A percentile compares a stretch with the other conserved stretches of the same genome.
Evolutionary conservation across 2,329 filamentous ascomycete genomes (phyloP).

Genomic region (Pseudophaeomoniella oleicola): DNA sequence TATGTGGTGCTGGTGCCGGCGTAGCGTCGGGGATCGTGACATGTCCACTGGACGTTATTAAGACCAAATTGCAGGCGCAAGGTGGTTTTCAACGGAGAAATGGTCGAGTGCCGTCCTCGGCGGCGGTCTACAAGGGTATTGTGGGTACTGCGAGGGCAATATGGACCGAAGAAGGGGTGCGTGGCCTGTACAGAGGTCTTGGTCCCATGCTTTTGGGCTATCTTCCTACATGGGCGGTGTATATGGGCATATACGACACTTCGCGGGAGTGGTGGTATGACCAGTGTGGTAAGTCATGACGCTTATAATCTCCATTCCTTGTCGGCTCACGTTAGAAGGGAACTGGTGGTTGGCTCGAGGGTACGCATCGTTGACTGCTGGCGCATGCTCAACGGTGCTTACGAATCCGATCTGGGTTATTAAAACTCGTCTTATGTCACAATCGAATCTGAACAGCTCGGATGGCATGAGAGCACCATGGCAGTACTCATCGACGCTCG

Average conservation of each 20-base stretch:
- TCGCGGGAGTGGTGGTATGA: slow-evolving; percentile 57
- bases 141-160: slow-evolving; percentile 76
- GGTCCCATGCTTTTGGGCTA: slow-evolving; percentile 93
- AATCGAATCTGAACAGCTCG: slow-evolving; percentile 44
- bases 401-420: slow-evolving; percentile 99
- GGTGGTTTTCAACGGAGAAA: slow-evolving; percentile 55
- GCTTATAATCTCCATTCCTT: no score
- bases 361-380: slow-evolving; percentile 80
- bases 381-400: slow-evolving; percentile 79
- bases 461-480: slow-evolving; percentile 44
- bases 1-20: slow-evolving; percentile 77
- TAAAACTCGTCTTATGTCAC: slow-evolving; percentile 95
- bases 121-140: slow-evolving; percentile 64
- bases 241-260: slow-evolving; percentile 90
- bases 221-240: slow-evolving; percentile 94
- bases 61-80: slow-evolving; percentile 94
- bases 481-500: slow-evolving; percentile 80
- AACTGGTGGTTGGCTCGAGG: slow-evolving; percentile 69
- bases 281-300: slow-evolving; percentile 41
- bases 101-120: slow-evolving; percentile 25
- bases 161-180: slow-evolving; percentile 73
- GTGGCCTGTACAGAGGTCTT: slow-evolving; percentile 82
- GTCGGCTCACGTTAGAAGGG: no score
- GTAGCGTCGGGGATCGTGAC: slow-evolving; percentile 90
- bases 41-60: slow-evolving; percentile 96